Evolutionary conservation across 495 filamentous ascomycete genomes (phyloP), one percentile per base, ranked within the genome.

Genomic region (Tuber melanosporum): DNA sequence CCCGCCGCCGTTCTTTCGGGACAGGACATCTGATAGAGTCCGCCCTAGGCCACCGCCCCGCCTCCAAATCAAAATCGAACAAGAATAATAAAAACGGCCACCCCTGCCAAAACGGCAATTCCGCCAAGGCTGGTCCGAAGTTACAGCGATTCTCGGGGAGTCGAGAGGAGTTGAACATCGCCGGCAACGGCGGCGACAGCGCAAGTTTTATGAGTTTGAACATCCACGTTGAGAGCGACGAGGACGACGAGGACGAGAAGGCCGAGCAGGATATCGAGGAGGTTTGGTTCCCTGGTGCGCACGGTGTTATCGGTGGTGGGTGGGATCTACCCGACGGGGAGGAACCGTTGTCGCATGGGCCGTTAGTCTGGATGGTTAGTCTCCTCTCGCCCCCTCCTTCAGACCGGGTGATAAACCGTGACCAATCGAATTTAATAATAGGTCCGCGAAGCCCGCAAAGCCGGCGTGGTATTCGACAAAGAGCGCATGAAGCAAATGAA

Each of bases 261-360:
- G 84, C 82, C 1, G 87, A 89, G 36, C 92, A 94, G 78, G 91
- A 95, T 80, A 91, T 95, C 74, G 90, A 92, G 80, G 92, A 94
- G 77, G 86, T 94, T 15, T 95, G 93, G 93, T 96, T 95, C 82
- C 87, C 92, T 0, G 93, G 93, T 57, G 90, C 91, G 47, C 93
- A 96, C 80, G 93, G 89, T 15, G 93, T 96, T 78, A 90, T 96
- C 44, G 93, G 93, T 22, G 93, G 94, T 39, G 93, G 93, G 1
- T 97, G 93, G 93, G 89, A 90, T 74, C 84, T 91, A 7, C 77
- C 85, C 0, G 81, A 85, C 0, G 90, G 87, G 1, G 88, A 90
- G 82, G 86, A 87, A 70, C 84, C 91, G 3, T 86, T 94, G 19
- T 92, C 90, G 75, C 92, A 97, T 81, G 87, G 90, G 12, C 92